These are phyloP conservation scores for Aspergillus proliferans DNA, from an alignment of 2,329 filamentous ascomycete genomes.

Conservation along the genomic window DNA sequence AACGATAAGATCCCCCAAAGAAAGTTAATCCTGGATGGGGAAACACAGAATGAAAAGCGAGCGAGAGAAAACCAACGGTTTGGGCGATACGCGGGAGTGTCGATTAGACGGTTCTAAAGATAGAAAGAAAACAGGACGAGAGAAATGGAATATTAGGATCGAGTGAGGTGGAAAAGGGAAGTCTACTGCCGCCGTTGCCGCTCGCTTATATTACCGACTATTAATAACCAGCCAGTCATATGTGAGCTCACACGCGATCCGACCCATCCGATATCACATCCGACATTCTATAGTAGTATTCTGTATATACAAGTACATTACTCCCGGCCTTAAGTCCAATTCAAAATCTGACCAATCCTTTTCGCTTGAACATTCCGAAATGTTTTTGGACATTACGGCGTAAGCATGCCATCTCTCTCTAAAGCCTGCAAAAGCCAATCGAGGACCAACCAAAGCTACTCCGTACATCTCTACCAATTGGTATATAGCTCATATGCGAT, in stretches of 20 bases:
- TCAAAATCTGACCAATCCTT: too few species aligned
- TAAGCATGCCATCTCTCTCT: too few species aligned
- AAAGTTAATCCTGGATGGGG: conserved; percentile 1
- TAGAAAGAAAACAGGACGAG: conserved; percentile 12
- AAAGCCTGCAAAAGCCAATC: too few species aligned
- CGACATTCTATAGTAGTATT: too few species aligned
- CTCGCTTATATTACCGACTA: background rate
- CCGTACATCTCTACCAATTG: too few species aligned
- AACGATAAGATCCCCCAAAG: background rate
- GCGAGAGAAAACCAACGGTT: conserved; percentile 1
- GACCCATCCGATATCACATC: background rate
- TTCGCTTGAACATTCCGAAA: too few species aligned
- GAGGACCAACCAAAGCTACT: too few species aligned
- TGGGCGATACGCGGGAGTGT: conserved; percentile 14
- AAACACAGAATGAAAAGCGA: conserved; percentile 1
- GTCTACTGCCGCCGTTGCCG: too few species aligned
- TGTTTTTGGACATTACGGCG: too few species aligned
- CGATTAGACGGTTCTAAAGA: conserved; percentile 28
- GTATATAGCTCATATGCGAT: too few species aligned
- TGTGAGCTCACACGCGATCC: background rate
- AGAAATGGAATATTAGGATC: background rate
- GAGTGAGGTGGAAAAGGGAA: background rate
- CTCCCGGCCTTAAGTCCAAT: too few species aligned
- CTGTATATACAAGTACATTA: background rate
- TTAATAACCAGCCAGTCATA: background rate